Percentiles rank a stretch among this genome's conserved stretches.
phyloP scores from a whole-genome alignment of 805 yeast genomes.

The Lipomyces orientalis region DNA sequence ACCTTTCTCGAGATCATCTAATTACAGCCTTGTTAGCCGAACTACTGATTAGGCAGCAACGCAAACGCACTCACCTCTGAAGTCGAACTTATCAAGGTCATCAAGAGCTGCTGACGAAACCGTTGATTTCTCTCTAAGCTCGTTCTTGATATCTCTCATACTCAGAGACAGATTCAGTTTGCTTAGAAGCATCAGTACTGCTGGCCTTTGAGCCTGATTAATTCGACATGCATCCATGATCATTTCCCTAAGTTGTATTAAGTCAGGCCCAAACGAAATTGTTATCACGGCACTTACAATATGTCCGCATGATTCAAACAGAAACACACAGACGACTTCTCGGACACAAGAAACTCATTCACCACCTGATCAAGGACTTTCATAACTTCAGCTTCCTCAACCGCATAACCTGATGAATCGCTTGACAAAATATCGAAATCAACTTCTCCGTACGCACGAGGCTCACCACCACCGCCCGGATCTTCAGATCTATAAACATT shows the following conservation, averaged over 20 bases:
- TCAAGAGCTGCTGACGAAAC: slow-evolving; percentile 82
- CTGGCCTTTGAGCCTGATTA: slow-evolving; percentile 71
- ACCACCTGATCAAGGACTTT: slow-evolving; percentile 80
- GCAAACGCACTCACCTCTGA: slow-evolving; percentile 49
- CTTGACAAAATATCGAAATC: slow-evolving; percentile 80
- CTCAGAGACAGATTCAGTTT: slow-evolving; percentile 74
- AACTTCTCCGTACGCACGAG: slow-evolving; percentile 69
- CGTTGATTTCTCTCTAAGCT: slow-evolving; percentile 67
- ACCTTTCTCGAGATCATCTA: slow-evolving; percentile 65
- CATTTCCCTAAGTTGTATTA: slow-evolving; percentile 19
- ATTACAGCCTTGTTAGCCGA: not conserved
- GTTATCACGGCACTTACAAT: slow-evolving; percentile 57
- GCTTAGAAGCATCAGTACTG: slow-evolving; percentile 74
- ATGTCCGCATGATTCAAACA: slow-evolving; percentile 83
- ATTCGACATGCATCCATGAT: slow-evolving; percentile 82
- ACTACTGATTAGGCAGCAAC: not conserved
- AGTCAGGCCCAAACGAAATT: not conserved
- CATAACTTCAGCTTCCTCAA: slow-evolving; percentile 86
- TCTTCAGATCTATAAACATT: slow-evolving; percentile 67
- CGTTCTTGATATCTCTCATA: slow-evolving; percentile 61
- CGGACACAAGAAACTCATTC: slow-evolving; percentile 64
- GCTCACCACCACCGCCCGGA: slow-evolving; percentile 53
- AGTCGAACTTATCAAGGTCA: slow-evolving; percentile 81
- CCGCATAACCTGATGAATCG: slow-evolving; percentile 54
- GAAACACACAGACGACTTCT: slow-evolving; percentile 59